Evolutionary conservation across 805 yeast species (phyloP).

Genomic region (Candida namnaoensis): DNA sequence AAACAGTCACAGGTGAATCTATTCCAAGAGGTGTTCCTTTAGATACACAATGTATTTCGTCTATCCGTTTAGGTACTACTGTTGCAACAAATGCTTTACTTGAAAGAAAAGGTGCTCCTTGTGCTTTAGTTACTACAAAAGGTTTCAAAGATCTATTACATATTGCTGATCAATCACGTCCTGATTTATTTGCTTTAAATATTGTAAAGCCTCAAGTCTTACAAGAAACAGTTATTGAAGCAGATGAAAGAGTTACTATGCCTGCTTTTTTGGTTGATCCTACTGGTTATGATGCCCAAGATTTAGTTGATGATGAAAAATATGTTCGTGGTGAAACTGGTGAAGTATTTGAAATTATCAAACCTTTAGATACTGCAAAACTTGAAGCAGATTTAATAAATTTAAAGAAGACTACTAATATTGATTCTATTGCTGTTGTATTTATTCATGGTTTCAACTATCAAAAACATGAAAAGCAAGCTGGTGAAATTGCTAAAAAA

Average conservation of each 20-base stretch:
- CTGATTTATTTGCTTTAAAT: constrained; percentile 39
- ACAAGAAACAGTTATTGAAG: constrained; percentile 34
- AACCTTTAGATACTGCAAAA: constrained; percentile 21
- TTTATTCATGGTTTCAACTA: constrained; percentile 27
- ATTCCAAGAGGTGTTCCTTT: constrained; percentile 25
- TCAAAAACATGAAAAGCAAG: constrained; percentile 27
- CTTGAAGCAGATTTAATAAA: constrained; percentile 11
- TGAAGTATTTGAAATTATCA: constrained; percentile 28
- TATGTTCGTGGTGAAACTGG: constrained; percentile 31
- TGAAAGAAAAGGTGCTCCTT: constrained; percentile 42
- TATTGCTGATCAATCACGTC: constrained; percentile 48
- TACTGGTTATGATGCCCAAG: constrained; percentile 21
- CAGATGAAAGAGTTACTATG: constrained; percentile 48
- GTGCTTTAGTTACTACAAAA: constrained; percentile 37
- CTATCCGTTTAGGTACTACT: constrained; percentile 40
- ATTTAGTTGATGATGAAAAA: constrained; percentile 21
- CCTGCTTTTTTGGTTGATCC: constrained; percentile 66
- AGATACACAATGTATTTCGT: constrained; percentile 27
- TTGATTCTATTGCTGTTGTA: constrained; percentile 24
- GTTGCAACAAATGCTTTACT: constrained; percentile 47
- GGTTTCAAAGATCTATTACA: constrained; percentile 41
- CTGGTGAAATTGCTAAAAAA: constrained; percentile 23
- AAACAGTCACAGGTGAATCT: constrained; percentile 22
- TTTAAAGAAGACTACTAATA: constrained; percentile 15
- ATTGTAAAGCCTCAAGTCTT: constrained; percentile 38